Evolutionary conservation across 306 rosid species (phyloP).

Genomic region (Quillaja saponaria): DNA sequence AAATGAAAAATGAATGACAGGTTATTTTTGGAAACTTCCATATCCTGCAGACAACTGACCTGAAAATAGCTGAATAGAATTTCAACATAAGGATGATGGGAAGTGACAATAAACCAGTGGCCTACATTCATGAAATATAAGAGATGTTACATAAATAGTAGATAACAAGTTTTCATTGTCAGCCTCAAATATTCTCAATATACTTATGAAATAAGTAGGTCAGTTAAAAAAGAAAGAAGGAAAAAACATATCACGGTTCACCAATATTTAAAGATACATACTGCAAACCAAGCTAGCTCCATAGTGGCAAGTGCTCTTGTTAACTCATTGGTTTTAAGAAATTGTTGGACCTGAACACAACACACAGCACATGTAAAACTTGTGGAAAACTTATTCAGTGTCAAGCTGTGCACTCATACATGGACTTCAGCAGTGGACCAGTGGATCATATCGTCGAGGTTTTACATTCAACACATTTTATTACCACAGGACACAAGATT

Average conservation of each 20-base stretch:
- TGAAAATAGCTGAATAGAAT: conserved; percentile 25
- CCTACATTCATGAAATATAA: conserved; percentile 27
- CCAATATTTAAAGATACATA: conserved; percentile 21
- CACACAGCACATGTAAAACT: neutral
- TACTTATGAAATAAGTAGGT: no score
- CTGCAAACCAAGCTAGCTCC: conserved; percentile 48
- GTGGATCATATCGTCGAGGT: neutral
- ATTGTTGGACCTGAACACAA: conserved; percentile 34
- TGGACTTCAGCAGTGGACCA: neutral
- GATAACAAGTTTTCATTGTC: neutral
- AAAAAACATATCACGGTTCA: neutral
- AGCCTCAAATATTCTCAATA: no score
- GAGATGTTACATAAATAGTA: neutral
- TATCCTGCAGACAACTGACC: conserved; percentile 27
- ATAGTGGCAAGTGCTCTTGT: conserved; percentile 35
- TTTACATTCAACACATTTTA: neutral
- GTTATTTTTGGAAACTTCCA: neutral
- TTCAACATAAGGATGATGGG: conserved; percentile 35
- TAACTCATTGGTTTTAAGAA: conserved; percentile 39
- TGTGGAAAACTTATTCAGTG: neutral
- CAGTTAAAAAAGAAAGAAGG: neutral
- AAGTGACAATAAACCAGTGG: conserved; percentile 40
- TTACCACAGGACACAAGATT: no score
- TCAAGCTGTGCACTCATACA: neutral
- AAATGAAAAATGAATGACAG: neutral